Conservation (phyloP, 306 rosid genomes). For the Quercus suber region DNA sequence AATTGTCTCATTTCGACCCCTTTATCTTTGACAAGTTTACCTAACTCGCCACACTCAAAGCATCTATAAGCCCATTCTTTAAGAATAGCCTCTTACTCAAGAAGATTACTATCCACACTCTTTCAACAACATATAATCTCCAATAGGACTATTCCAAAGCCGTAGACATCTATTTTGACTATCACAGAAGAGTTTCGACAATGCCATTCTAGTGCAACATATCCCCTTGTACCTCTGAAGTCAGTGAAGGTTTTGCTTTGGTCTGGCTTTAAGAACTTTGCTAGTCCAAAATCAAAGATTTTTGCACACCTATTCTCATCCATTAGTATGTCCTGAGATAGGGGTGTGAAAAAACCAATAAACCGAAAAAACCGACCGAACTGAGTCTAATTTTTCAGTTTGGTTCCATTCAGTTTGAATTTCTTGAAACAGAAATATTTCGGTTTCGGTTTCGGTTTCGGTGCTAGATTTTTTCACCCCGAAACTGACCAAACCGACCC, state of each 20-base stretch:
- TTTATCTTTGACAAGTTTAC: background rate
- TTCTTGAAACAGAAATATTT: too few relatives aligned
- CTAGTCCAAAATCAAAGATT: background rate
- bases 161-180: background rate
- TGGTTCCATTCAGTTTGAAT: rapidly evolving
- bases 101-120: background rate
- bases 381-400: too few relatives aligned
- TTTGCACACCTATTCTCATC: background rate
- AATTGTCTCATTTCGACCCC: background rate
- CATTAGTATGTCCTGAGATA: background rate
- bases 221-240: background rate
- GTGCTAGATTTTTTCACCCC: too few relatives aligned
- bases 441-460: rapidly evolving
- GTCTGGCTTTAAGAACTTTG: background rate
- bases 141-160: background rate
- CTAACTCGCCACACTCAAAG: background rate
- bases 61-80: background rate
- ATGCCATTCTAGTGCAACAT: background rate
- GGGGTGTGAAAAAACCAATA: too few relatives aligned
- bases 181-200: background rate
- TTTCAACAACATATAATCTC: background rate
- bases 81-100: background rate
- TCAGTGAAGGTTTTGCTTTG: background rate
- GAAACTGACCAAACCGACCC: too few relatives aligned
- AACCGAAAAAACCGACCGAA: too few relatives aligned